Conservation (phyloP, 2,329 filamentous ascomycete species). For the Neopestalotiopsis sp. region DNA sequence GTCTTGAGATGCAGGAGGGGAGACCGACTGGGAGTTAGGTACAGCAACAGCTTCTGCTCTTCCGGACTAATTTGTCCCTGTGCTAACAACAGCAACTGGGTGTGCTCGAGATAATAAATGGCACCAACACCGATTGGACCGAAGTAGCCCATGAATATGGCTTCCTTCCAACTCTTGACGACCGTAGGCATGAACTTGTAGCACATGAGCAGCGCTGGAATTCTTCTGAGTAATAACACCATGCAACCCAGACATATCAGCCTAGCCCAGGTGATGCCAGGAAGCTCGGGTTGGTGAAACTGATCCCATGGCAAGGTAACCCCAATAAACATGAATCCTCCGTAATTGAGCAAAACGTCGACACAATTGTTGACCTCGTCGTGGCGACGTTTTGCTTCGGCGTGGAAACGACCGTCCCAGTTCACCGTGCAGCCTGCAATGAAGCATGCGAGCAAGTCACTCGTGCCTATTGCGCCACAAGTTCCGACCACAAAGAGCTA, state of each 20-base stretch:
- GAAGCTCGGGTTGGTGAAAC: slow-evolving; percentile 57
- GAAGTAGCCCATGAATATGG: slow-evolving; percentile 70
- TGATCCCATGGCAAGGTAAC: slow-evolving; percentile 60
- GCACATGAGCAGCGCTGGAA: slow-evolving; percentile 56
- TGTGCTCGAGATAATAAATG: slow-evolving; percentile 72
- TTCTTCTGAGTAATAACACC: slow-evolving; percentile 59
- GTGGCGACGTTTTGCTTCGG: slow-evolving; percentile 59
- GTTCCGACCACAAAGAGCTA: slow-evolving; percentile 64
- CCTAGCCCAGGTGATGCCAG: slow-evolving; percentile 57
- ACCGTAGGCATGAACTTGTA: slow-evolving; percentile 31
- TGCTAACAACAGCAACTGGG: slow-evolving; percentile 46
- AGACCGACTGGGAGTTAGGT: slow-evolving; percentile 15
- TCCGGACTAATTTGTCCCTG: slow-evolving; percentile 40
- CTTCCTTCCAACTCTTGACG: slow-evolving; percentile 60
- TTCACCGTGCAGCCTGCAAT: slow-evolving; percentile 64
- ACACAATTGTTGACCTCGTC: slow-evolving; percentile 66
- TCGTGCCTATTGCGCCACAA: slow-evolving; percentile 61
- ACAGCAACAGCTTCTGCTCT: slow-evolving; percentile 29
- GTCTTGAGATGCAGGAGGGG: neutral
- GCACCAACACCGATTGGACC: slow-evolving; percentile 80
- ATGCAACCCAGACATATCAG: slow-evolving; percentile 58
- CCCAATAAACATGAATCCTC: slow-evolving; percentile 65
- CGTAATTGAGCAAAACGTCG: slow-evolving; percentile 65
- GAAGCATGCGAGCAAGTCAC: slow-evolving; percentile 67
- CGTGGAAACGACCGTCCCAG: slow-evolving; percentile 66